Conservation (phyloP, 306 rosid genomes). For the Castanea crenata region DNA sequence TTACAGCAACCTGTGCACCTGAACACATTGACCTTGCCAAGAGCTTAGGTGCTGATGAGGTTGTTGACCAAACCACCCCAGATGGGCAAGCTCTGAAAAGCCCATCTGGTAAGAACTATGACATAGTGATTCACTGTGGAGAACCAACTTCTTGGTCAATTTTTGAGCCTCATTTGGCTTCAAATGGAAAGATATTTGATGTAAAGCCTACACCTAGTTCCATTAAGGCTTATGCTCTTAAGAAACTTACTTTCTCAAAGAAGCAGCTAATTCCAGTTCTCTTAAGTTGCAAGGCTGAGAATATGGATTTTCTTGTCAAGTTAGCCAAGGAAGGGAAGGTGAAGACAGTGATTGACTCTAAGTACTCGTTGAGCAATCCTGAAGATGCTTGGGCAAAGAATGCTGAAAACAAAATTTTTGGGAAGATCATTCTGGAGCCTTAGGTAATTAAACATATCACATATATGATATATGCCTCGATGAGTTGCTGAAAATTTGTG, state of each 20-base stretch:
- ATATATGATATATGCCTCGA: no score
- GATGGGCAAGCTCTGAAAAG: conserved; percentile 58
- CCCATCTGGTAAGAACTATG: conserved; percentile 65
- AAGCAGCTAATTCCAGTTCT: conserved; percentile 49
- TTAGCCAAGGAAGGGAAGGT: conserved; percentile 59
- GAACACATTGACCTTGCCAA: conserved; percentile 57
- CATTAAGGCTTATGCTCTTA: conserved; percentile 24
- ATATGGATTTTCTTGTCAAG: conserved; percentile 42
- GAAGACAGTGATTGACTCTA: conserved; percentile 51
- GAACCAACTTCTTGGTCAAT: conserved; percentile 60
- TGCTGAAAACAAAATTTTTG: conserved; percentile 60
- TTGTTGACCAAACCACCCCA: conserved; percentile 64
- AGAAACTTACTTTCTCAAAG: conserved; percentile 58
- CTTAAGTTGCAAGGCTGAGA: conserved; percentile 34
- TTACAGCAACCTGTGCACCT: conserved; percentile 74
- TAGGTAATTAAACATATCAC: not conserved
- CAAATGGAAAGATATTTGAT: conserved; percentile 56
- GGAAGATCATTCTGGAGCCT: conserved; percentile 65
- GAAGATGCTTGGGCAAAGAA: conserved; percentile 83
- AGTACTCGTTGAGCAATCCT: conserved; percentile 56
- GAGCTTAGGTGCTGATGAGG: conserved; percentile 73
- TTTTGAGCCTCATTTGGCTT: conserved; percentile 49
- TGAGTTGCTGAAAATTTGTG: no score
- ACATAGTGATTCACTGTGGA: conserved; percentile 50
- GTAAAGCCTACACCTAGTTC: conserved; percentile 38